Evolutionary conservation across 345 rosid genomes (phyloP), one percentile per base, ranked within the genome.

Genomic region (Citrus maxima): DNA sequence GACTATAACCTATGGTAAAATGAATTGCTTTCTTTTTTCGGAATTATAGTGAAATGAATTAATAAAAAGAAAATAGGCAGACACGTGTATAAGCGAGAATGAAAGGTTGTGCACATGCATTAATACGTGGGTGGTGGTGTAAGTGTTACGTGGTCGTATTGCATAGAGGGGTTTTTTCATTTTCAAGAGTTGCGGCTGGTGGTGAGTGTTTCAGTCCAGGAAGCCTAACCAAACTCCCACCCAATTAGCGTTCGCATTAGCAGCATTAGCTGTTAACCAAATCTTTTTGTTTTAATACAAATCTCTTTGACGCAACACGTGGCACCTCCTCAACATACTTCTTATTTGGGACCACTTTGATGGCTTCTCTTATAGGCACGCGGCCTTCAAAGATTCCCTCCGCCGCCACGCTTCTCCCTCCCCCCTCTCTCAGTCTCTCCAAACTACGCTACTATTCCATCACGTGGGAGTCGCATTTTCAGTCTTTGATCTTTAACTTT

Each of bases 171-270:
- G 79, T 25, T 73, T 73, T 7, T 74, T 13, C 51, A 12, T 12
- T 46, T 85, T 88, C 89, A 88, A 88, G 63, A 72, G 81, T 84
- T 87, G 88, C 88, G 88, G 87, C 90, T 62, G 77, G 58, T 54
- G 58, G 58, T 21, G 19, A 64, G 88, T 85, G 85, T 79, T 77
- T 73, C 84, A 6, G 76, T 77, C 73, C 65, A 72, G 80, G 80
- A 83, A 79, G 79, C 79, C n/a, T 77, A 67, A 76, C 34, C 63
- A 35, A 22, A n/a, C 19, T 22, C 3, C 51, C 18, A 32, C 18
- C 18, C 51, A 13, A 13, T 46, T 46, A 13, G 16, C 51, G 1
- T 46, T 46, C 4, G 16, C 51, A 46, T 46, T 46, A 46, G 51
- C 18, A 46, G 51, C 51, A 46, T 46, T 46, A 46, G 18, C 51